Base-by-base conservation (phyloP, 306 rosid species). In the Cucurbita pepo region DNA sequence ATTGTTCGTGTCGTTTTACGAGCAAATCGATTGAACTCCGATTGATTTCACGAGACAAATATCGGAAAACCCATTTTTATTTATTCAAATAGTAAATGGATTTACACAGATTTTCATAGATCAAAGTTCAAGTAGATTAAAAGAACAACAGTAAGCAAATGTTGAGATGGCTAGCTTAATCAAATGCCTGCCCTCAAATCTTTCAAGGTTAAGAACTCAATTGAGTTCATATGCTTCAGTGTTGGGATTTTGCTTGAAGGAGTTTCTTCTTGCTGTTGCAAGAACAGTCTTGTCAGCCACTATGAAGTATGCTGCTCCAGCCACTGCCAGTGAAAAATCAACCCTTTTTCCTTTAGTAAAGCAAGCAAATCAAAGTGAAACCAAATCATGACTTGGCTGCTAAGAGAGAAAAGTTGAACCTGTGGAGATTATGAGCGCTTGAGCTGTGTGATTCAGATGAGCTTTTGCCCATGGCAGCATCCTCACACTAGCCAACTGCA, bases 381-480 rank as follows among this genome's bases (percentile, higher is more conserved):
- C 41, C 45, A 67, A 36, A 3, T 21, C 40, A 56, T 30, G 9
- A 12, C 11, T 53, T 21, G 37, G 60, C 16, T n/a, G 51, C n/a
- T n/a, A 82, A 34, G 18, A 43, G 5, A 22, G 38, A 50, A 0
- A 47, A 56, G 43, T 36, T 11, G 34, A 73, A 91, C 97, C 99
- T 78, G 97, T 86, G 72, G 96, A 91, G 81, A 95, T 95, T 71
- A 95, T 85, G 75, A 95, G 97, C 55, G 99, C 99, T 83, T 95
- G 99, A 77, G 99, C 99, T 71, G 96, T 82, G 87, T 69, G 96
- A 70, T 95, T 95, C 54, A 91, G 96, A 74, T 95, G 64, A 53
- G 97, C 91, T 84, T 73, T 91, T 82, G 99, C 99, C 99, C 99
- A 95, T 56, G 99, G 99, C 61, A 91, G 81, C 97, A 89, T 82